Percentiles rank a stretch among this genome's conserved stretches.
These are phyloP conservation scores for Drechslerella dactyloides DNA, from an alignment of 2,329 filamentous ascomycete species.

Conservation along the genomic window DNA sequence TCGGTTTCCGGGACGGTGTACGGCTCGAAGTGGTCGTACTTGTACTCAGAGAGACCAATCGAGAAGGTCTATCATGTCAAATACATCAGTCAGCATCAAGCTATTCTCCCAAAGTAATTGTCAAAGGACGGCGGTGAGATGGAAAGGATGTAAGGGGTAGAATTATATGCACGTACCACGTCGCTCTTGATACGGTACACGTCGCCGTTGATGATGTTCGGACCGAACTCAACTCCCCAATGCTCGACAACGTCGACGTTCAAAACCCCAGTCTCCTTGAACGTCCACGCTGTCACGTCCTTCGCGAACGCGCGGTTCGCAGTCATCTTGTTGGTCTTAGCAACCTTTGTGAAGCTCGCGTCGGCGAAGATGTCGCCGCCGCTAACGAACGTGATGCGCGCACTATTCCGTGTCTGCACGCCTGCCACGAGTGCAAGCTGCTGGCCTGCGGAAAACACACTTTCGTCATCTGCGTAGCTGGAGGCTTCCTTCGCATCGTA, in stretches of 20 bases:
- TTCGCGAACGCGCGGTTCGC: conserved; percentile 85
- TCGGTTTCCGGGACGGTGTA: conserved; percentile 75
- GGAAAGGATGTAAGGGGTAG: too few relatives aligned
- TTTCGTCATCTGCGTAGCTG: conserved; percentile 65
- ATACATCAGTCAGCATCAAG: not conserved
- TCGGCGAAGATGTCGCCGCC: conserved; percentile 86
- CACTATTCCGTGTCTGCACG: conserved; percentile 90
- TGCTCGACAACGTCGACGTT: conserved; percentile 84
- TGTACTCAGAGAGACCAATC: conserved; percentile 88
- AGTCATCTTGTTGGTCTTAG: conserved; percentile 68
- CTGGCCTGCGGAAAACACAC: conserved; percentile 83
- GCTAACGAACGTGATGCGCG: conserved; percentile 83
- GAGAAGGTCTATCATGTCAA: conserved; percentile 71
- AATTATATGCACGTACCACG: conserved; percentile 70
- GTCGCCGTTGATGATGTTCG: conserved; percentile 70
- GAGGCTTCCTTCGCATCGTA: conserved; percentile 90
- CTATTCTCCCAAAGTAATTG: too few relatives aligned
- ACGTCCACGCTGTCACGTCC: conserved; percentile 89
- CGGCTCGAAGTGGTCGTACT: conserved; percentile 74
- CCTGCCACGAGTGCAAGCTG: conserved; percentile 86
- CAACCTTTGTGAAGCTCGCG: conserved; percentile 83
- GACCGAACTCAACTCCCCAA: conserved; percentile 62
- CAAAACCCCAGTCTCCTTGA: conserved; percentile 89
- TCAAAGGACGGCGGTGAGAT: too few relatives aligned
- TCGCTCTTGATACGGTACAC: conserved; percentile 98